These are phyloP conservation scores for Protomyces macrosporus DNA, from an alignment of 1,139 yeast genomes.

Conservation along the genomic window DNA sequence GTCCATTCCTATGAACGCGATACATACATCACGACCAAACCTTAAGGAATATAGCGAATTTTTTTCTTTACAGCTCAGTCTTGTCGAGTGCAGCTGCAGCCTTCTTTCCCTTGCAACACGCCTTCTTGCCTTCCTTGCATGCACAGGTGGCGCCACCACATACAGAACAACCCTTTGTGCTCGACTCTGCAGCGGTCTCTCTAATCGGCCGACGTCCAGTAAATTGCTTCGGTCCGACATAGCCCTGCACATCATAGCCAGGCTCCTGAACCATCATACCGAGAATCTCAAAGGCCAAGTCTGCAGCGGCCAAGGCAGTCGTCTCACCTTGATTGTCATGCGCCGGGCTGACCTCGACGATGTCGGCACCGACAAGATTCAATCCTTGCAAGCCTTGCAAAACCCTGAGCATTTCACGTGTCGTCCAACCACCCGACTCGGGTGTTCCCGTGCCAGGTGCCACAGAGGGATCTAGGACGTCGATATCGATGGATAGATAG, in stretches of 20 bases:
- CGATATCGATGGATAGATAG: slow-evolving; percentile 68
- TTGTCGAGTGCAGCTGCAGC: neutral
- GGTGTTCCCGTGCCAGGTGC: slow-evolving; percentile 83
- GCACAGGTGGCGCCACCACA: slow-evolving; percentile 5
- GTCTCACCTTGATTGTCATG: slow-evolving; percentile 60
- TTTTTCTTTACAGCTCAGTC: neutral
- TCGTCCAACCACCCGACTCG: slow-evolving; percentile 75
- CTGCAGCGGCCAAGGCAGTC: slow-evolving; percentile 73
- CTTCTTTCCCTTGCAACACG: neutral
- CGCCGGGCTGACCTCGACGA: slow-evolving; percentile 73
- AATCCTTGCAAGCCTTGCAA: slow-evolving; percentile 55
- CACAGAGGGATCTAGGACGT: slow-evolving; percentile 73
- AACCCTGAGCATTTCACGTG: slow-evolving; percentile 65
- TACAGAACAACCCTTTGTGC: neutral
- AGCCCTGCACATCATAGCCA: slow-evolving; percentile 15
- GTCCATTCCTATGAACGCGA: neutral
- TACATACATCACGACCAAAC: neutral
- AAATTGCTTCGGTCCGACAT: slow-evolving; percentile 9
- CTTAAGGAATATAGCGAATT: too few species aligned
- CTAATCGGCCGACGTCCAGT: neutral
- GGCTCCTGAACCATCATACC: slow-evolving; percentile 64
- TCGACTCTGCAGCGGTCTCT: neutral
- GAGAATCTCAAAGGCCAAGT: slow-evolving; percentile 61
- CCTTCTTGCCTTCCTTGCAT: slow-evolving; percentile 7
- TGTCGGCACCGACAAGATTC: slow-evolving; percentile 68